phyloP scores from a whole-genome alignment of 2,329 filamentous ascomycete species.

The Arthrinium phaeospermum region DNA sequence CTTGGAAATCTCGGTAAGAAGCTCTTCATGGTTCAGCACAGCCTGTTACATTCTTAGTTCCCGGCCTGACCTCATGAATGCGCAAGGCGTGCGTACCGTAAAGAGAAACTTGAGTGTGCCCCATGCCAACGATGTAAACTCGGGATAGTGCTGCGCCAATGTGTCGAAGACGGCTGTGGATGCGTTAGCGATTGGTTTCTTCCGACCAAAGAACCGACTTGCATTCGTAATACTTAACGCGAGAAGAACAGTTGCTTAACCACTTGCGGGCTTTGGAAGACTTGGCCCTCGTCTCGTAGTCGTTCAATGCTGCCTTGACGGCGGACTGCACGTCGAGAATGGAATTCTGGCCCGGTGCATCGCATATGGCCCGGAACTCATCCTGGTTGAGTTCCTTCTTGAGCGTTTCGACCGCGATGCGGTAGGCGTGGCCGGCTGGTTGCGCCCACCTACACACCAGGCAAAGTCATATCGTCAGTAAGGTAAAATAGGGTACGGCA shows the following conservation, averaged over 20 bases:
- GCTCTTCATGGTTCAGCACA: constrained; percentile 29
- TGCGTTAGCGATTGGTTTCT: not conserved
- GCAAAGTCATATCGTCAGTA: not conserved
- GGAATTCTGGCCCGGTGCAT: not conserved
- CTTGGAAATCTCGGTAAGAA: constrained; percentile 26
- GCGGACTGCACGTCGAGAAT: constrained; percentile 18
- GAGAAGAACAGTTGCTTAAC: constrained; percentile 3
- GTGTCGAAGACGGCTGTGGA: constrained; percentile 14
- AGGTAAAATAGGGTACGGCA: not conserved
- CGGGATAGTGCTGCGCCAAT: constrained; percentile 22
- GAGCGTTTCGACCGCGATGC: not conserved
- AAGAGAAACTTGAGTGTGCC: constrained; percentile 22
- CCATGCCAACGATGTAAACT: constrained; percentile 19
- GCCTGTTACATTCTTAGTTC: constrained; percentile 19
- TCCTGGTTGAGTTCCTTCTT: constrained; percentile 11
- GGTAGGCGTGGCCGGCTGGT: constrained; percentile 3
- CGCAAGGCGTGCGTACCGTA: not conserved
- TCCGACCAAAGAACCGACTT: not conserved
- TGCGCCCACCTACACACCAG: not conserved
- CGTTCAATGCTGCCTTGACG: not conserved
- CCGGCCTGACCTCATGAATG: too few species aligned
- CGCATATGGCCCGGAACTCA: not conserved
- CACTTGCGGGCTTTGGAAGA: not conserved
- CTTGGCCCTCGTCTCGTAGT: not conserved
- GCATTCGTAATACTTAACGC: constrained; percentile 15